A percentile compares a stretch with the other conserved stretches of the same genome.
These are phyloP conservation scores for Cucurbita moschata DNA, from an alignment of 306 rosid genomes.

Conservation along the genomic window DNA sequence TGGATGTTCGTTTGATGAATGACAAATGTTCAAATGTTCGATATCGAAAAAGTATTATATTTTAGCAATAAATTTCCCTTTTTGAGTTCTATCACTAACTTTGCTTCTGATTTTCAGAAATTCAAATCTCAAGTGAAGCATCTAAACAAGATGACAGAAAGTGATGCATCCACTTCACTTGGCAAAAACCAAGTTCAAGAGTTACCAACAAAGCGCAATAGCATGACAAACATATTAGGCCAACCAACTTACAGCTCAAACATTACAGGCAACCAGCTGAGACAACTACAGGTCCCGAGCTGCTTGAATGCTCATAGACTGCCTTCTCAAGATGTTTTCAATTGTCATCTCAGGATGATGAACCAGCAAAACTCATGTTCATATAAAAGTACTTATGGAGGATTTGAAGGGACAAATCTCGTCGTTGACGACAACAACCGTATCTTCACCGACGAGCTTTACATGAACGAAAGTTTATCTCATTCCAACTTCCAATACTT, in stretches of 20 bases:
- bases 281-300: not conserved
- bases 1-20: no score
- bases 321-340: not conserved
- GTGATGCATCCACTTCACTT: not conserved
- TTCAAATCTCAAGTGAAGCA: constrained; percentile 12
- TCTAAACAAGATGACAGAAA: not conserved
- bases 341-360: not conserved
- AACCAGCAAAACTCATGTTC: not conserved
- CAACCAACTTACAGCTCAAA: not conserved
- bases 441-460: not conserved
- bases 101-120: constrained; percentile 10
- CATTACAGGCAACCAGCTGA: not conserved
- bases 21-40: no score
- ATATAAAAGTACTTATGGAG: not conserved
- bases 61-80: no score
- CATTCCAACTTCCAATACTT: not conserved
- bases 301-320: not conserved
- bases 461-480: not conserved
- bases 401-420: not conserved
- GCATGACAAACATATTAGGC: not conserved
- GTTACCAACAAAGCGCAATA: not conserved
- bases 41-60: no score
- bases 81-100: not conserved
- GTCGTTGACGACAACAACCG: not conserved
- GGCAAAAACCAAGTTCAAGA: not conserved